Base-by-base conservation (phyloP, 2,329 filamentous ascomycete genomes). In the Alternaria metachromatica region DNA sequence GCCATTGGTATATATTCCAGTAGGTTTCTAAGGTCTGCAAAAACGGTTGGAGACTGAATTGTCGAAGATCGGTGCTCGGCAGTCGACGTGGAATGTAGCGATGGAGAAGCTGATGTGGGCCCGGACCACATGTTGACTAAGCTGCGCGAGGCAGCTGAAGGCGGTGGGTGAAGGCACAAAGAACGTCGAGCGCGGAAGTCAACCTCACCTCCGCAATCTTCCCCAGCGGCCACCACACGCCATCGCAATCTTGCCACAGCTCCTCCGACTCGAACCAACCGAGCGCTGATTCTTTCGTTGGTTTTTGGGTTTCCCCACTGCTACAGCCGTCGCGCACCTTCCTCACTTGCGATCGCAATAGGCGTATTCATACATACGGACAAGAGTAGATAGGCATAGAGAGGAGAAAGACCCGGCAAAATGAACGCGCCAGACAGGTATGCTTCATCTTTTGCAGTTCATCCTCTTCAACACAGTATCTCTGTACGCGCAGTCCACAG, bases 371-470 rank as follows among this genome's bases (percentile, higher is more conserved):
- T 50, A 33, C 5, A 23, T 13, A 37, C 45, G 21, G 21, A 56
- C 46, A 64, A 62, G 45, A 61, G 41, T 26, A 18, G 18, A 28
- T 26, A 60, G 56, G n/a, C 30, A 45, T 55, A 60, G 20, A 44
- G 44, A 50, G 53, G 58, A 59, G 58, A 58, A 55, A 61, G 54
- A n/a, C 55, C 25, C 56, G 13, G 30, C 70, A 77, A 28, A 4
- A 80, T 80, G 78, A 80, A 80, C 75, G 78, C 78, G 45, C 78
- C 78, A 50, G 78, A 80, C 60, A 75, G 78, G 78, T 79, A 76
- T 20, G 76, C 69, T 46, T 43, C 48, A 13, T 18, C 15, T 45
- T 53, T 44, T 33, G 11, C 20, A 33, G 44, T 43, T 51, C 10
- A 28, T 41, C 23, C 49, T 58, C n/a, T 21, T 54, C 20, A 18